Evolutionary conservation across 2,329 filamentous ascomycete genomes (phyloP), one percentile per base, ranked within the genome.

Genomic region (Curvularia eragrostidis): DNA sequence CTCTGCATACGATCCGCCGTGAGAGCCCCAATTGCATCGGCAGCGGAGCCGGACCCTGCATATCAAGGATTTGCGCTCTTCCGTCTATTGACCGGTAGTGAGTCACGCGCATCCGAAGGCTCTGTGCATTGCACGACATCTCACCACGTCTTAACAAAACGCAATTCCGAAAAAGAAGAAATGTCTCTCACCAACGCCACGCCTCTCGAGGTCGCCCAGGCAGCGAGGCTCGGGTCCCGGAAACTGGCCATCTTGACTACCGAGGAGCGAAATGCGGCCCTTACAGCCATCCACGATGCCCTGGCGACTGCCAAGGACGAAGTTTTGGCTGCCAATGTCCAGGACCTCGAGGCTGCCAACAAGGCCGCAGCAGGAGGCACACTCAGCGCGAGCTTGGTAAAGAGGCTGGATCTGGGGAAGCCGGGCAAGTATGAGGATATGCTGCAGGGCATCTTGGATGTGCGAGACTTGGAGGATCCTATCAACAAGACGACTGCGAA

Each of bases 391-490:
- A 95, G 91, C 71, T 84, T 98, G 23, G 86, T 97, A 30, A 95
- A 96, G 70, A 86, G 95, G 54, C 84, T 99, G 60, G 94, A 99
- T 77, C 82, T 99, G 48, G 88, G 87, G 48, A 90, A 91, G 76
- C 86, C 87, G 73, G 94, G 94, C 57, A 98, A 98, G 80, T 99
- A 90, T 83, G 93, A 97, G 72, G 95, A 98, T 73, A 98, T 99
- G 95, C 83, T 99, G 64, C 90, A 93, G 80, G 95, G 95, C 24
- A 96, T 99, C 60, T 79, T 96, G 59, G 92, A 97, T 78, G 95
- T 99, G 60, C 85, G 90, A 65, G 84, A 86, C 49, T 83, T 99
- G 26, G 85, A 90, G 48, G 95, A 99, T 79, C 95, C 95, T 65
- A 85, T 98, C 70, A 94, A 94, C 70, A 90, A 89, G 73, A 84